Conservation (phyloP, 495 filamentous ascomycete genomes). For the Penicillium riverlandense region DNA sequence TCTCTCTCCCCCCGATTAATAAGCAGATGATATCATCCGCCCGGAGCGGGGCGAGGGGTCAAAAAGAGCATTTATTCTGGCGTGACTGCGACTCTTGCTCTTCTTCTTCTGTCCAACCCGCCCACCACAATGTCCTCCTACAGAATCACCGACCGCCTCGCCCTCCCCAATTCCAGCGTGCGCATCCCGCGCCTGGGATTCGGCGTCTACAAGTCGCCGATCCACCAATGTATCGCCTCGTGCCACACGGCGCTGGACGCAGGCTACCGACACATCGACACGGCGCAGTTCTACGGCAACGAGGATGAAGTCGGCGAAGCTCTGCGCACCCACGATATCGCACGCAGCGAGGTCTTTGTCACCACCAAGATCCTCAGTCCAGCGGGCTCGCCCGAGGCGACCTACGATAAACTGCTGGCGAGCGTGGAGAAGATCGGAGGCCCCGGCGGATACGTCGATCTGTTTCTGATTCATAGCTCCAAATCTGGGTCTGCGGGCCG, state of each 20-base stretch:
- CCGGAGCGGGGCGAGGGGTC: too few relatives aligned
- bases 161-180: conserved; percentile 46
- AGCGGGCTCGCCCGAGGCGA: conserved; percentile 47
- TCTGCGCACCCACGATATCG: conserved; percentile 43
- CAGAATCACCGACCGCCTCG: conserved; percentile 41
- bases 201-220: conserved; percentile 58
- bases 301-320: conserved; percentile 61
- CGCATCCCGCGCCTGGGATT: conserved; percentile 66
- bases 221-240: conserved; percentile 45
- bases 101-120: too few relatives aligned
- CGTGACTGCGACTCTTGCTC: too few relatives aligned
- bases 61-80: too few relatives aligned
- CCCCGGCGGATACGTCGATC: conserved; percentile 57
- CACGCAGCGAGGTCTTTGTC: conserved; percentile 53
- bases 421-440: conserved; percentile 57
- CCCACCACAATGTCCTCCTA: conserved; percentile 28
- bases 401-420: conserved; percentile 49
- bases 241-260: conserved; percentile 52
- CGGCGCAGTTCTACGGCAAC: conserved; percentile 64
- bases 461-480: conserved; percentile 64
- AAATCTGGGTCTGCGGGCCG: conserved; percentile 43
- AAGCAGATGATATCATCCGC: conserved; percentile 9
- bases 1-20: too few relatives aligned
- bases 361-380: conserved; percentile 61
- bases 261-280: conserved; percentile 70